phyloP scores from a whole-genome alignment of 129 eudicot genomes.

The Flaveria bidentis region DNA sequence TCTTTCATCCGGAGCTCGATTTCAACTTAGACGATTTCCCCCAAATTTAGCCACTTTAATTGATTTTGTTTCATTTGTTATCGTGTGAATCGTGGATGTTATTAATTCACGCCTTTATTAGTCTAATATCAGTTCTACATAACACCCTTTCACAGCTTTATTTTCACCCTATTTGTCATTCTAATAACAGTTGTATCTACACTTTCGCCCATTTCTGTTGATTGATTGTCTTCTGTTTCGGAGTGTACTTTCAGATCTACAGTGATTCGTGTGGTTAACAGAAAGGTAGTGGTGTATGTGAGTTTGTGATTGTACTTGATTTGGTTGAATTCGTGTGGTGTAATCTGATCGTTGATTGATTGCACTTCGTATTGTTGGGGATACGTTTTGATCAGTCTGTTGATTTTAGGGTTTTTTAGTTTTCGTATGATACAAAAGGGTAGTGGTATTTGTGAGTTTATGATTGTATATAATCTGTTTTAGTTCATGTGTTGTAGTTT shows the following conservation, averaged over 20 bases:
- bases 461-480: background rate
- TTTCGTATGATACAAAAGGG: background rate
- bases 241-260: slow-evolving; percentile 24
- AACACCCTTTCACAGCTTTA: slow-evolving; percentile 1
- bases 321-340: background rate
- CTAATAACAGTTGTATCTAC: background rate
- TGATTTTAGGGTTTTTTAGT: background rate
- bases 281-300: background rate
- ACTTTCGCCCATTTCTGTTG: background rate
- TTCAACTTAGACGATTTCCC: background rate
- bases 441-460: background rate
- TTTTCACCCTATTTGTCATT: background rate
- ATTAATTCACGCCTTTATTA: background rate
- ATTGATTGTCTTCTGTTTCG: too few species aligned
- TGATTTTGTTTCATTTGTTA: background rate
- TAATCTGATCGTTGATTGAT: slow-evolving; percentile 7
- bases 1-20: background rate
- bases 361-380: background rate
- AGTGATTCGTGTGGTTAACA: slow-evolving; percentile 19
- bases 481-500: background rate
- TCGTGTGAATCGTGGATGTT: background rate
- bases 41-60: background rate
- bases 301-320: background rate
- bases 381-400: background rate
- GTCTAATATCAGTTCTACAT: background rate